Conservation (phyloP, 192 early-diverging fungal species). For the Lobosporangium transversale region DNA sequence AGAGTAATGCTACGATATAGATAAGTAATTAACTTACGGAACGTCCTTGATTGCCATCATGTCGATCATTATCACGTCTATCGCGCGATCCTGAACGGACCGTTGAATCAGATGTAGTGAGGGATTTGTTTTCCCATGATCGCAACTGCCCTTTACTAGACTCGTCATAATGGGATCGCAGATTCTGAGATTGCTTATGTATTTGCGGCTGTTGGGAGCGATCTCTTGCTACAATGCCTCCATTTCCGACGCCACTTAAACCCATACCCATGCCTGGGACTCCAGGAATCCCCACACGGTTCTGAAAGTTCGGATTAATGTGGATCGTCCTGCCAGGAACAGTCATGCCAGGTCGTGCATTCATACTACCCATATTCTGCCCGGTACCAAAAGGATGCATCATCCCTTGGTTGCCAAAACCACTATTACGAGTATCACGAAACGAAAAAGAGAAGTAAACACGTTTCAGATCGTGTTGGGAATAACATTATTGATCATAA, state of each 20-base stretch:
- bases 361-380: slow-evolving; percentile 14
- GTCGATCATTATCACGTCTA: slow-evolving; percentile 3
- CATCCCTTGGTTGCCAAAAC: slow-evolving; percentile 34
- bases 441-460: no score
- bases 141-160: background rate
- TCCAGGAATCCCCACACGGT: slow-evolving; percentile 6
- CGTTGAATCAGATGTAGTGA: no score
- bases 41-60: background rate
- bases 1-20: no score
- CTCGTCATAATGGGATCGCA: slow-evolving; percentile 8
- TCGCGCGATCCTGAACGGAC: slow-evolving; percentile 8
- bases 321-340: slow-evolving; percentile 38
- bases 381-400: slow-evolving; percentile 9
- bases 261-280: background rate
- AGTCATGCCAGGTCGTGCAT: slow-evolving; percentile 1
- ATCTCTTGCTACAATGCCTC: no score
- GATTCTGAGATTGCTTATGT: no score
- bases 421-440: slow-evolving; percentile 4
- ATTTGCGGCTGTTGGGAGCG: background rate
- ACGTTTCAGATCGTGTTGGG: no score
- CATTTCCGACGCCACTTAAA: no score
- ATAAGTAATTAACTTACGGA: slow-evolving; percentile 17
- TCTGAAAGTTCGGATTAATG: slow-evolving; percentile 52
- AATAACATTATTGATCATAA: no score
- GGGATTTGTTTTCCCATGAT: slow-evolving; percentile 7